Evolutionary conservation across 176 grass and related monocot species (phyloP), one percentile per base, ranked within the genome.

Genomic region (Carex scoparia): DNA sequence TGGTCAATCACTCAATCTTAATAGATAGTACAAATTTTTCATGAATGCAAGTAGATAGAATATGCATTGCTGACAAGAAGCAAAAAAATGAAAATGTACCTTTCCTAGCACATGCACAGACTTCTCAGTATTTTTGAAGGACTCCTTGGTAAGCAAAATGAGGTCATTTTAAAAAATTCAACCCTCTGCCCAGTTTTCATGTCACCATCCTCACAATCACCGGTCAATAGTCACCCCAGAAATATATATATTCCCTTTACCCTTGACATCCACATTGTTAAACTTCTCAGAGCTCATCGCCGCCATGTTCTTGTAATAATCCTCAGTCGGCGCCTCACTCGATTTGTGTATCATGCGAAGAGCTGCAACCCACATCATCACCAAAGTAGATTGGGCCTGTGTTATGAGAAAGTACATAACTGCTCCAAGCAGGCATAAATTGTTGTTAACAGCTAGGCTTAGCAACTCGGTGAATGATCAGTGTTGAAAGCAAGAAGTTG

Each of bases 161-260:
- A 37, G 35, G 35, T 37, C 35, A 37, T 37, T 37, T 37, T 37
- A 1, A 37, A 3, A 37, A 37, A 37, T 37, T 37, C 35, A 37
- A 37, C 35, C 35, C 35, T 37, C 35, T 35, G 2, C 35, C 2
- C 35, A 44, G 15, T 18, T 70, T 42, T 70, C 5, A 69, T 40
- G 37, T 35, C 12, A 33, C 30, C 6, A 70, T 10, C 37, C 68
- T n/a, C 37, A 42, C 35, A 48, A 79, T 31, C 49, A 38, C 5
- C 4, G 30, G 37, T 42, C 18, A 0, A 35, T 35, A 35, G 23
- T 65, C 32, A 42, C 33, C 18, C 8, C 59, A 65, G 56, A 48
- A 81, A 23, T 23, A 62, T 23, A 9, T 59, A 81, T 81, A 16
- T 81, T 81, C 35, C 16, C 79, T 65, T 81, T 81, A 1, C 79